Percentiles rank a stretch among this genome's conserved stretches.
These are phyloP conservation scores for Microcera coccophila DNA, from an alignment of 2,329 filamentous ascomycete genomes.

Conservation along the genomic window DNA sequence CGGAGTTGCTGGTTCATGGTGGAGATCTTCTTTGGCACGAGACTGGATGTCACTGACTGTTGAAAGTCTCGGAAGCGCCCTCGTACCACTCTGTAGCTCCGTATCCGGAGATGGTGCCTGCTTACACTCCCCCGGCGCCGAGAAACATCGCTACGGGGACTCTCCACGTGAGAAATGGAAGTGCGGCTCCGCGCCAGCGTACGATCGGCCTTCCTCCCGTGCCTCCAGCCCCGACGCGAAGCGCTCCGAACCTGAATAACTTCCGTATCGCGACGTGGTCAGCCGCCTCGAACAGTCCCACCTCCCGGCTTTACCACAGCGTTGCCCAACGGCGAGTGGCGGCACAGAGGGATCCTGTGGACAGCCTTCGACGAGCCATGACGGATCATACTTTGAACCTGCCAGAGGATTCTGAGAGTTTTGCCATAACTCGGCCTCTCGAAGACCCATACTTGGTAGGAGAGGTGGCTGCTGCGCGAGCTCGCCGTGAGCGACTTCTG, in stretches of 20 bases:
- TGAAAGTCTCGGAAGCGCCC: constrained; percentile 59
- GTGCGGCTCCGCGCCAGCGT: constrained; percentile 28
- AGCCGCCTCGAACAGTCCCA: constrained; percentile 52
- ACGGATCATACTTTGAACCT: constrained; percentile 15
- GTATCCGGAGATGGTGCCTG: constrained; percentile 46
- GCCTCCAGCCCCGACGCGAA: constrained; percentile 37
- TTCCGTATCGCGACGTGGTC: constrained; percentile 61
- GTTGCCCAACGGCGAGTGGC: constrained; percentile 60
- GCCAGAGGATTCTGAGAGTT: constrained; percentile 9
- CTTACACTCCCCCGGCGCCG: constrained; percentile 43
- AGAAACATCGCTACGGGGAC: constrained; percentile 14
- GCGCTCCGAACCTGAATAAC: constrained; percentile 43
- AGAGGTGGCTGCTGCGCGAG: constrained; percentile 57
- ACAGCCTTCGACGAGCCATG: constrained; percentile 24
- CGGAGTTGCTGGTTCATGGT: constrained; percentile 1
- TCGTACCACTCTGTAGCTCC: constrained; percentile 57
- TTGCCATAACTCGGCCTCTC: constrained; percentile 43
- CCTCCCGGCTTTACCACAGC: constrained; percentile 58
- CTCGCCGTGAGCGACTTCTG: constrained; percentile 54
- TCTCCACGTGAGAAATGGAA: constrained; percentile 20
- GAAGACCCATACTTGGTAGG: constrained; percentile 68
- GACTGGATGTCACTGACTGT: constrained; percentile 18
- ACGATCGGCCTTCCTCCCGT: constrained; percentile 50
- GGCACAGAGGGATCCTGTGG: constrained; percentile 36
- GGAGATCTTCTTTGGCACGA: constrained; percentile 12